Evolutionary conservation across 179 eudicot genomes (phyloP).

Genomic region (Camellia oleifera): DNA sequence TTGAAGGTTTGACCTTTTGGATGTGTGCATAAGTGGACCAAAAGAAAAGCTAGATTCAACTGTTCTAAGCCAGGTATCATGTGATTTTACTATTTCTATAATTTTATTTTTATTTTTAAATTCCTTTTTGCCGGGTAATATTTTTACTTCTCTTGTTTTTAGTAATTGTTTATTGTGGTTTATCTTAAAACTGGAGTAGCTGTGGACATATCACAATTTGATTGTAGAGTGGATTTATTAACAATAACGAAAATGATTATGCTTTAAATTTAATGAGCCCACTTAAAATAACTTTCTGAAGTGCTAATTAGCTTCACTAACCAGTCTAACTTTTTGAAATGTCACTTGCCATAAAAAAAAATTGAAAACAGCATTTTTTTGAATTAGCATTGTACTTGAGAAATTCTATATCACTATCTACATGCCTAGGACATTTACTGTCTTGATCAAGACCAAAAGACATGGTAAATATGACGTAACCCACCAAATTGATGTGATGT

Average conservation of each 20-base stretch:
- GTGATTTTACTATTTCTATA: not conserved
- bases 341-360: not conserved
- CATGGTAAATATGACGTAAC: not conserved
- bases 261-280: not conserved
- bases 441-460: too few relatives aligned
- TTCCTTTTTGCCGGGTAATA: not conserved
- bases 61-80: slow-evolving; percentile 76
- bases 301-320: not conserved
- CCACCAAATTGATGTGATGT: not conserved
- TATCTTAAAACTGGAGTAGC: not conserved
- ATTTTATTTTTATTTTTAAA: not conserved
- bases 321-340: not conserved
- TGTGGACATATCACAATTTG: slow-evolving; percentile 1
- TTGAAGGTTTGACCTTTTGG: slow-evolving; percentile 85
- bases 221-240: slow-evolving; percentile 5
- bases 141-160: not conserved
- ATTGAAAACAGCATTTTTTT: not conserved
- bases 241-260: not conserved
- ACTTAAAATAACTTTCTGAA: not conserved
- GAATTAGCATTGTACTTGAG: not conserved
- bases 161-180: not conserved
- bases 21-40: slow-evolving; percentile 82
- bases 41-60: slow-evolving; percentile 96
- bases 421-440: too few relatives aligned
- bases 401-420: not conserved